Evolutionary conservation across 768 basidiomycete genomes (phyloP).

Genomic region (Wakefieldia striispora): DNA sequence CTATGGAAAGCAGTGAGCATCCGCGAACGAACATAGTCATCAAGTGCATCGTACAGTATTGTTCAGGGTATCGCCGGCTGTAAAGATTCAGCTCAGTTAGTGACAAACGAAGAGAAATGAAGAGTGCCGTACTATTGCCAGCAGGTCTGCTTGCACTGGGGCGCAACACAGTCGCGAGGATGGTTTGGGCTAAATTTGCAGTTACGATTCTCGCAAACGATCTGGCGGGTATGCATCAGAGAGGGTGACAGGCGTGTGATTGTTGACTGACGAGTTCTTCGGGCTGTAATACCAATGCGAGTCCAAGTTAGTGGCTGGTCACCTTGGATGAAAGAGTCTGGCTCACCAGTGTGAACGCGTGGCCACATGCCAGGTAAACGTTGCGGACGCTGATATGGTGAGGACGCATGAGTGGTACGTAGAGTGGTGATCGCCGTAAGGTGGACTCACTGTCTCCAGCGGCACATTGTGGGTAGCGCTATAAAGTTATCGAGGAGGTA

Average conservation of each 20-base stretch:
- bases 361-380: constrained; percentile 48
- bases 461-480: constrained; percentile 42
- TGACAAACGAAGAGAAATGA: constrained; percentile 8
- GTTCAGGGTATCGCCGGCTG: constrained; percentile 45
- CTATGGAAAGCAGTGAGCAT: constrained; percentile 23
- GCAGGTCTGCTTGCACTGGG: constrained; percentile 43
- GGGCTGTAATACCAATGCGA: constrained; percentile 25
- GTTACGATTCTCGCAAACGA: constrained; percentile 41
- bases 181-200: constrained; percentile 60
- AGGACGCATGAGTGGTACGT: neutral
- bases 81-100: constrained; percentile 6
- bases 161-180: constrained; percentile 40
- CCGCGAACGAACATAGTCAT: neutral
- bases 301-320: constrained; percentile 4
- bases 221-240: constrained; percentile 33
- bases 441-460: constrained; percentile 49
- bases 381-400: constrained; percentile 40
- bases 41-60: constrained; percentile 38
- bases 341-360: constrained; percentile 43
- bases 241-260: neutral
- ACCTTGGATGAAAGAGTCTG: neutral
- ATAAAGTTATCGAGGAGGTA: neutral
- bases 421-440: neutral
- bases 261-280: constrained; percentile 34
- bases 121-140: constrained; percentile 44